Percentiles rank a stretch among this genome's conserved stretches.
Evolutionary conservation across 2,329 filamentous ascomycete genomes (phyloP).

Genomic region (Sordariomycetes sp.): DNA sequence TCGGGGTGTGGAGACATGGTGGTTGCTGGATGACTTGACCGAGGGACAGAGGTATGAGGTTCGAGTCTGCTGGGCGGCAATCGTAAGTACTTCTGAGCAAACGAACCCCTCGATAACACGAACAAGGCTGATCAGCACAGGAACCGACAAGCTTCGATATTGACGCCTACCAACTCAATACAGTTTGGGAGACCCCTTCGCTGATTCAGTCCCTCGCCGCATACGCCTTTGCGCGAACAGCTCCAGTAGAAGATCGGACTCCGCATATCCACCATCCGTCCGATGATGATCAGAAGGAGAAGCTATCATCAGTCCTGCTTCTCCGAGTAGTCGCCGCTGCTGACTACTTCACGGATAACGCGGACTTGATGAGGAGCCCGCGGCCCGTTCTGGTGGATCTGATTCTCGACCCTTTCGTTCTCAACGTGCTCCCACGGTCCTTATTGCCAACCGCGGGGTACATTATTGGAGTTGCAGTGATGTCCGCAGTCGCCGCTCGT

Average conservation of each 20-base stretch:
- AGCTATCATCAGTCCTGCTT: conserved; percentile 50
- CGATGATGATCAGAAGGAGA: conserved; percentile 9
- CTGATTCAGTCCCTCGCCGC: conserved; percentile 56
- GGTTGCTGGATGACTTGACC: conserved; percentile 62
- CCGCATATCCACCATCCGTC: conserved; percentile 2
- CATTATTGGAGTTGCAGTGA: conserved; percentile 50
- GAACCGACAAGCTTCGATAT: conserved; percentile 79
- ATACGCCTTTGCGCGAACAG: conserved; percentile 40
- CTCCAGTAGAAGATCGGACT: neutral
- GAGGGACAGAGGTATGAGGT: conserved; percentile 78
- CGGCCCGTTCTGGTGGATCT: conserved; percentile 69
- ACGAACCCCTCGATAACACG: neutral
- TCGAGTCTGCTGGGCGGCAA: conserved; percentile 87
- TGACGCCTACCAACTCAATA: conserved; percentile 50
- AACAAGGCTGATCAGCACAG: conserved; percentile 38
- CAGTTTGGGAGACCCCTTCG: conserved; percentile 51
- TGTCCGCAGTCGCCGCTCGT: conserved; percentile 33
- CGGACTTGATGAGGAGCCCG: conserved; percentile 64
- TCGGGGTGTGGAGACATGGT: conserved; percentile 63
- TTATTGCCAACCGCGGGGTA: conserved; percentile 65
- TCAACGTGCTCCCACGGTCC: conserved; percentile 72
- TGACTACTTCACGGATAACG: conserved; percentile 74
- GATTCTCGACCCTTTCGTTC: conserved; percentile 78
- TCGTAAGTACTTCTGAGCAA: conserved; percentile 45
- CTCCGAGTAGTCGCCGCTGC: conserved; percentile 69